Percentiles rank a stretch among this genome's conserved stretches.
Evolutionary conservation across 2,329 filamentous ascomycete genomes (phyloP).

Genomic region (Pseudocercospora pini-densiflorae): DNA sequence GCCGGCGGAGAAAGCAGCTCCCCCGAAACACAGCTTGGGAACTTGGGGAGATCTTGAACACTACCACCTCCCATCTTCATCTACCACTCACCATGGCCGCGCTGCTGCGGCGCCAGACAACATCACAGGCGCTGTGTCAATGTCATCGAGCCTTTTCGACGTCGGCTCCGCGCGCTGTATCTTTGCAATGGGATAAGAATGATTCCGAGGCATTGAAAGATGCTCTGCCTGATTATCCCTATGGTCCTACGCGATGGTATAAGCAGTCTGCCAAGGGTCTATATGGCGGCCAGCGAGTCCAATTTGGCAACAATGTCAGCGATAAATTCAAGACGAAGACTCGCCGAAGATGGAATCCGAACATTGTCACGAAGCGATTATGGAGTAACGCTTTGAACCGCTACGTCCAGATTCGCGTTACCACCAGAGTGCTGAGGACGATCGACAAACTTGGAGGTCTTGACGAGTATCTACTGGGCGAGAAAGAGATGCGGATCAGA

Average conservation of each 20-base stretch:
- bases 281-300: conserved; percentile 67
- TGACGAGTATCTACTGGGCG: conserved; percentile 87
- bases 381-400: conserved; percentile 66
- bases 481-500: conserved; percentile 76
- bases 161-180: conserved; percentile 30
- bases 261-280: conserved; percentile 72
- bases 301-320: conserved; percentile 78
- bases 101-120: conserved; percentile 31
- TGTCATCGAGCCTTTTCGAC: conserved; percentile 39
- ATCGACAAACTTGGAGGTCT: conserved; percentile 87
- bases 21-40: conserved; percentile 1
- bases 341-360: conserved; percentile 74
- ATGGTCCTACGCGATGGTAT: conserved; percentile 71
- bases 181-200: conserved; percentile 39
- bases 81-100: conserved; percentile 28
- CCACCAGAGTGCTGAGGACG: conserved; percentile 64
- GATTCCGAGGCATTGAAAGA: conserved; percentile 38
- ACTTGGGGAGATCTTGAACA: no score
- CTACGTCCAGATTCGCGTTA: conserved; percentile 70
- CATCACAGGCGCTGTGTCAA: conserved; percentile 18
- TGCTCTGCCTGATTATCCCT: conserved; percentile 64
- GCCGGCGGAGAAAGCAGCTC: conserved; percentile 8
- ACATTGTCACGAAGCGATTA: conserved; percentile 69
- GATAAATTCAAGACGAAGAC: conserved; percentile 71
- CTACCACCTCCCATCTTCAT: background rate